Conservation (phyloP, 2,329 filamentous ascomycete species). For the Periconia digitata region DNA sequence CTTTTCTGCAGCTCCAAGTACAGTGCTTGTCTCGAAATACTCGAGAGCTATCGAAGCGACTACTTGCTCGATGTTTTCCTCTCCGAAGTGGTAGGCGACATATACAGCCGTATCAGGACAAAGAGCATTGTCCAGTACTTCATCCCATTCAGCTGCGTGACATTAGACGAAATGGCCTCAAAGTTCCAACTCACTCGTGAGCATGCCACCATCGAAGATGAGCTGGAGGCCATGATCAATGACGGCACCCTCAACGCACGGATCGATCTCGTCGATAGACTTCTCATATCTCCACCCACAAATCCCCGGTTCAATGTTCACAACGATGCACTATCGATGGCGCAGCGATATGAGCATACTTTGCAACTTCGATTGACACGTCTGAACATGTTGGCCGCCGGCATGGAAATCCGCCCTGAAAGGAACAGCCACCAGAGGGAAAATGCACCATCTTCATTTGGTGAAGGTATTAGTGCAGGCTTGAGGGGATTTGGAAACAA, state of each 20-base stretch:
- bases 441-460: slow-evolving; percentile 14
- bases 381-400: slow-evolving; percentile 73
- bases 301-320: slow-evolving; percentile 73
- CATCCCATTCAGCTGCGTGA: slow-evolving; percentile 84
- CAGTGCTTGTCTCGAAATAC: slow-evolving; percentile 76
- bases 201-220: slow-evolving; percentile 60
- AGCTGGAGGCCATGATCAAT: slow-evolving; percentile 78
- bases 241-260: slow-evolving; percentile 71
- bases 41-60: slow-evolving; percentile 79
- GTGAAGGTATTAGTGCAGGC: slow-evolving; percentile 26
- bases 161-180: slow-evolving; percentile 72
- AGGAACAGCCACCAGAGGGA: slow-evolving; percentile 22
- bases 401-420: slow-evolving; percentile 63
- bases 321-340: slow-evolving; percentile 65
- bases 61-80: slow-evolving; percentile 91
- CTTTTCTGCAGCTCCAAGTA: slow-evolving; percentile 92
- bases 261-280: slow-evolving; percentile 79
- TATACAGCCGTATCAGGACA: slow-evolving; percentile 76
- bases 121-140: slow-evolving; percentile 96
- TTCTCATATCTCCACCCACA: slow-evolving; percentile 71
- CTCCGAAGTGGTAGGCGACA: slow-evolving; percentile 66
- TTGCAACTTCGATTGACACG: slow-evolving; percentile 75
- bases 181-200: slow-evolving; percentile 68
- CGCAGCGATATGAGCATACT: slow-evolving; percentile 72
- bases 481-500: slow-evolving; percentile 31